Evolutionary conservation across 129 eudicot species (phyloP), one percentile per base, ranked within the genome.

Genomic region (Arctium minus): DNA sequence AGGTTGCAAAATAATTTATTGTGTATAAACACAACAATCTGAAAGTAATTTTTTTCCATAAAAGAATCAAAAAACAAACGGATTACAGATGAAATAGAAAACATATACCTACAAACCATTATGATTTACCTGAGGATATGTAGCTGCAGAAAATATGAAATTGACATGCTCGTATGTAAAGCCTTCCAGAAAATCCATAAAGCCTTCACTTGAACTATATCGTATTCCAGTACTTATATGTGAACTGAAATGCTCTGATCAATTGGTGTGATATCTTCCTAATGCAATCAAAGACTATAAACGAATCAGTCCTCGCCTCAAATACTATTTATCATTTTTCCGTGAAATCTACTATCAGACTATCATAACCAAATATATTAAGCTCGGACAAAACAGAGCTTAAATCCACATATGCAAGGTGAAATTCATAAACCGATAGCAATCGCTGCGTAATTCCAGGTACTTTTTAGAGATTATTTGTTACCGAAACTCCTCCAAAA

Each of bases 161-260:
- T 95, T 93, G 40, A 93, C 90, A 92, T 95, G 97, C 72, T 95
- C 99, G 68, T 91, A 95, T n/a, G 99, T 87, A 81, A 95, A 80
- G 35, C 99, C 94, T 79, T 93, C 95, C 44, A 95, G 93, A 81
- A 87, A 95, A 82, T 95, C 97, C 92, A 95, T 91, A 39, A 85
- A 83, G 81, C 93, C 86, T 81, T 90, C 88, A 60, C 87, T 88
- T 9, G 86, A 89, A 75, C 85, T 84, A 83, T 91, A 86, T 38
- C 83, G 88, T 79, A 79, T 78, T 78, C 86, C 65, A 48, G 30
- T 65, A n/a, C 48, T 68, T 42, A 42, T 42, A 2, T 46, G 15
- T 46, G 56, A 46, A 0, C 56, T 46, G 56, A 46, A 46, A 46
- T 46, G 56, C 56, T 46, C 56, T 46, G 56, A 46, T 46, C 53